These are phyloP conservation scores for Saccharomycopsis hybrid DNA, from an alignment of 1,139 yeast species.

Conservation along the genomic window DNA sequence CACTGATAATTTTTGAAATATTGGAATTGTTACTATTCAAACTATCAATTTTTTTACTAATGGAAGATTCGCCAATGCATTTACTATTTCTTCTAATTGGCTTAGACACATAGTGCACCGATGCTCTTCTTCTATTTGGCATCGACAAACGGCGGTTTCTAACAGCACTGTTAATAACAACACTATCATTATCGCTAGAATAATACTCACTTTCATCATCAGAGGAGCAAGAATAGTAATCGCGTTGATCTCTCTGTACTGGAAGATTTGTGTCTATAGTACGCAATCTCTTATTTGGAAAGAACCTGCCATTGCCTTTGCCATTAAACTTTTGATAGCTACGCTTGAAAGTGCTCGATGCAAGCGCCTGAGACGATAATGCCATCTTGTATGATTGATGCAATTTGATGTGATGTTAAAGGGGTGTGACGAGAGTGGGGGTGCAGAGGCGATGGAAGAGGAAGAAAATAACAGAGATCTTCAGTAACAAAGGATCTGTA, in stretches of 20 bases:
- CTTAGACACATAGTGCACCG: conserved; percentile 4
- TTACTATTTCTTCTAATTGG: conserved; percentile 15
- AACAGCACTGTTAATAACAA: background rate
- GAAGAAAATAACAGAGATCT: too few species aligned
- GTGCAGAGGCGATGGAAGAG: too few species aligned
- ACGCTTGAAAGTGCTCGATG: conserved; percentile 13
- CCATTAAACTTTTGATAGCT: conserved; percentile 4
- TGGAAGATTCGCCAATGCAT: conserved; percentile 8
- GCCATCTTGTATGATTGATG: too few species aligned
- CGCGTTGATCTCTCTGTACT: conserved; percentile 8
- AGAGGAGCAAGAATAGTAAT: conserved; percentile 16
- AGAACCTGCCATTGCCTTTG: background rate
- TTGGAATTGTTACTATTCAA: background rate
- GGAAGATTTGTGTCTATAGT: background rate
- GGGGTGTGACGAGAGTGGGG: too few species aligned
- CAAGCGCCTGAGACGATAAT: conserved; percentile 16
- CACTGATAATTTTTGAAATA: conserved; percentile 5
- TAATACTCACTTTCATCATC: conserved; percentile 14
- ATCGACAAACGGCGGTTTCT: conserved; percentile 13
- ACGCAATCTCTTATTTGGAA: conserved; percentile 12
- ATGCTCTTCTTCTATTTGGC: conserved; percentile 13
- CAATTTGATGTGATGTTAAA: too few species aligned
- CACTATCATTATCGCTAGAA: conserved; percentile 8
- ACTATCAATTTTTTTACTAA: conserved; percentile 1
- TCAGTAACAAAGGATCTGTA: too few species aligned